Conservation (phyloP, 176 grass and related monocot species). For the Cocos nucifera region DNA sequence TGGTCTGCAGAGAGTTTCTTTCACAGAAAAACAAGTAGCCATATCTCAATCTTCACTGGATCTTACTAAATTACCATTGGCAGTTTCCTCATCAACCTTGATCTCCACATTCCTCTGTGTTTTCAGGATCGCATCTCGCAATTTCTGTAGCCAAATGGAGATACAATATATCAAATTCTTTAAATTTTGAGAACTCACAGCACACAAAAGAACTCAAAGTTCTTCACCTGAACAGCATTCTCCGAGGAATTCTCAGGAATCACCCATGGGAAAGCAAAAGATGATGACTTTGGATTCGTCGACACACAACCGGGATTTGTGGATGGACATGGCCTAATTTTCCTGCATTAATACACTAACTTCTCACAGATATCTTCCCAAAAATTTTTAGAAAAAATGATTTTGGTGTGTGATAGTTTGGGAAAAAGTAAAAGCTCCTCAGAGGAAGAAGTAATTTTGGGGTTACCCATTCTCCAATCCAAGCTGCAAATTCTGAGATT, state of each 20-base stretch:
- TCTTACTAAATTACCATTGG: constrained; percentile 28
- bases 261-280: constrained; percentile 64
- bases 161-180: background rate
- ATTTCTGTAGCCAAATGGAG: constrained; percentile 23
- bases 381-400: background rate
- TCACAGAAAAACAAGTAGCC: too few species aligned
- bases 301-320: constrained; percentile 74
- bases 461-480: constrained; percentile 69
- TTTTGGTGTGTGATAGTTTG: background rate
- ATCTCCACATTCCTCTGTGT: constrained; percentile 61
- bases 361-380: background rate
- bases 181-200: too few species aligned
- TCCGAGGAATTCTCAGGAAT: constrained; percentile 48
- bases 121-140: constrained; percentile 55
- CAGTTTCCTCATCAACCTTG: constrained; percentile 50
- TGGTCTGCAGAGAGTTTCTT: too few species aligned
- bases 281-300: constrained; percentile 70
- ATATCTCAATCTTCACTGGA: background rate
- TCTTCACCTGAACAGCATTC: constrained; percentile 28
- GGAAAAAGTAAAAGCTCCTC: background rate
- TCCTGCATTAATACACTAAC: constrained; percentile 25
- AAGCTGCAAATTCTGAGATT: constrained; percentile 57
- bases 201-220: too few species aligned
- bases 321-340: constrained; percentile 83
- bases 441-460: too few species aligned